Evolutionary conservation across 768 basidiomycete species (phyloP), one percentile per base, ranked within the genome.

Genomic region (Suillus ampliporus): DNA sequence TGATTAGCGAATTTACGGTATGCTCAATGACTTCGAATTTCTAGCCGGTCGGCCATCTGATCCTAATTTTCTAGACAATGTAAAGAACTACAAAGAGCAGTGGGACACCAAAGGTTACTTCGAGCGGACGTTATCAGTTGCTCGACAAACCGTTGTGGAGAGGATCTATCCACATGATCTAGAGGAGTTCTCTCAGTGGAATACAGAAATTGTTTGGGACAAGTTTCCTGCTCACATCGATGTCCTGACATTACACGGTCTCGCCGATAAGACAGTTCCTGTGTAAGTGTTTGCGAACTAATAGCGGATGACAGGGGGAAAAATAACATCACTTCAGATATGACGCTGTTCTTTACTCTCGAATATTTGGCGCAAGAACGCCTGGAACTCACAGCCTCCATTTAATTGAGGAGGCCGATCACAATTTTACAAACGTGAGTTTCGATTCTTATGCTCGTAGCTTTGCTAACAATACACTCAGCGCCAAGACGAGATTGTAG

Each of bases 191-290:
- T 80, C 83, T 21, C 77, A 70, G 23, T 90, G 88, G 84, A 86
- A 94, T 69, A 84, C 87, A 13, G 84, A 84, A 1, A 76, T 88
- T 35, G 86, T 92, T 31, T 89, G 88, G 86, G 82, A 84, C 54
- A 71, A 79, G 5, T 94, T 94, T 69, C 92, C 93, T 26, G 65
- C 74, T 15, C 64, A 75, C 2, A 80, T 82, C 9, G 84, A 93
- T 72, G 91, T 90, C n/a, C 76, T 95, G 50, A 91, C 88, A 3
- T 70, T 93, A 52, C 93, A 94, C 61, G 93, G 92, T n/a, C 76
- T 93, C 46, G 76, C 77, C 35, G 93, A 95, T 67, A 69, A 76
- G 46, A 83, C 82, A 26, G 90, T 94, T 0, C 88, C 91, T 15
- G 83, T 88, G 89, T 92, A 73, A 71, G 89, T 82, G 19, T 26